Conservation (phyloP, 1,284 basidiomycete genomes). For the Lentinus polychrous region DNA sequence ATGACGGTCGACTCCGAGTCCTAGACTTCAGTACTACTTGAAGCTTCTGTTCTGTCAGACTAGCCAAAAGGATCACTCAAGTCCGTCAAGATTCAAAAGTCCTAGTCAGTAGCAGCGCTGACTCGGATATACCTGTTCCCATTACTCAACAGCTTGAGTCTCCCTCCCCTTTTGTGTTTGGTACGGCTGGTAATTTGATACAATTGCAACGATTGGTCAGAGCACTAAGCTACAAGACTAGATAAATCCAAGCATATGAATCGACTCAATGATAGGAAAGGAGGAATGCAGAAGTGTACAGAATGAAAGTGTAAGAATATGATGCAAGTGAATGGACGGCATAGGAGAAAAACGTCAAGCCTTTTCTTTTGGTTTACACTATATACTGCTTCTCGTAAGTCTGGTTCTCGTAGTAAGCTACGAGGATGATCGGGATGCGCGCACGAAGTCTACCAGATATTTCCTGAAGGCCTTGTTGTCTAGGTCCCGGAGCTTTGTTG, state of each 20-base stretch:
- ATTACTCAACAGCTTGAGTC: too few relatives aligned
- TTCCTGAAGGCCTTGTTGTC: constrained; percentile 84
- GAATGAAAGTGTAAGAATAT: constrained; percentile 6
- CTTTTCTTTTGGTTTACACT: not conserved
- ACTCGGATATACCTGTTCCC: too few relatives aligned
- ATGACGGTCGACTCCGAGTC: not conserved
- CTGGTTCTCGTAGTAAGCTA: constrained; percentile 27
- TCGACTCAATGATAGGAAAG: not conserved
- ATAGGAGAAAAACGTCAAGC: too few relatives aligned
- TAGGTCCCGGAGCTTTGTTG: constrained; percentile 68
- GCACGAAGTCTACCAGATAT: constrained; percentile 84
- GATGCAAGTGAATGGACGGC: not conserved
- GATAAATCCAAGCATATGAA: constrained; percentile 6
- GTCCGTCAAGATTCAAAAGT: too few relatives aligned
- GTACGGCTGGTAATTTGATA: too few relatives aligned
- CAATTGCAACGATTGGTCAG: not conserved
- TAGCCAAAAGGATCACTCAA: too few relatives aligned
- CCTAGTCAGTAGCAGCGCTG: too few relatives aligned
- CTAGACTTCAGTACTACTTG: too few relatives aligned
- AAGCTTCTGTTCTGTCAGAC: too few relatives aligned
- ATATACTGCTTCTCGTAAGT: constrained; percentile 6
- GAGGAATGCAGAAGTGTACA: constrained; percentile 3
- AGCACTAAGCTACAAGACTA: not conserved
- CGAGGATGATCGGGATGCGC: constrained; percentile 55
- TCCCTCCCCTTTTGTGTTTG: too few relatives aligned